phyloP scores from a whole-genome alignment of 148 eudicot genomes.

The Rhododendron mucronatum region DNA sequence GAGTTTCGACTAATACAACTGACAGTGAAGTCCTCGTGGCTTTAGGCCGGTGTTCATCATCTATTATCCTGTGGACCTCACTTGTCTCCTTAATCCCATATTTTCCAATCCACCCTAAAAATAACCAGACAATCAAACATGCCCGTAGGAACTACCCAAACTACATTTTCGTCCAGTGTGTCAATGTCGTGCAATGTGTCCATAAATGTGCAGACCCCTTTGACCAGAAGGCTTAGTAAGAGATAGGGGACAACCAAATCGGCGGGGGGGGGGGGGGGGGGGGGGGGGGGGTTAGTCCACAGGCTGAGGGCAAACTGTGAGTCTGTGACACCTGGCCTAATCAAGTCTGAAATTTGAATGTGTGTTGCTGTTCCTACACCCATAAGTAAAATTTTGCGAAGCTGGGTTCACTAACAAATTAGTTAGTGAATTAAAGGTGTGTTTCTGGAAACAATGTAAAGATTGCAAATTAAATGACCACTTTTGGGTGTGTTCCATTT shows the following conservation, averaged over 20 bases:
- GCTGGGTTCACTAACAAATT: not conserved
- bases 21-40: too few relatives aligned
- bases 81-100: too few relatives aligned
- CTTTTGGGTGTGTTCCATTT: not conserved
- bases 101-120: too few relatives aligned
- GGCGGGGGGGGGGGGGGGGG: not conserved
- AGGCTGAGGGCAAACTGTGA: not conserved
- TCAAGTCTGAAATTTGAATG: not conserved
- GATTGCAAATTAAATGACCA: not conserved
- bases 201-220: not conserved
- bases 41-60: too few relatives aligned
- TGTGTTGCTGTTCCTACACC: not conserved
- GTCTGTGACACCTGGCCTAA: not conserved
- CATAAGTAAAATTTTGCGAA: not conserved
- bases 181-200: not conserved
- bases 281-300: not conserved
- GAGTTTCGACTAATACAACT: too few relatives aligned
- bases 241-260: not conserved
- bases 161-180: not conserved
- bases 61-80: too few relatives aligned
- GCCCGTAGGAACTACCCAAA: not conserved
- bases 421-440: not conserved
- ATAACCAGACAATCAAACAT: too few relatives aligned
- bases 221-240: not conserved
- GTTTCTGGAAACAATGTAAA: not conserved